phyloP scores from a whole-genome alignment of 208 protist genomes.

The Angomonas ambiguus region DNA sequence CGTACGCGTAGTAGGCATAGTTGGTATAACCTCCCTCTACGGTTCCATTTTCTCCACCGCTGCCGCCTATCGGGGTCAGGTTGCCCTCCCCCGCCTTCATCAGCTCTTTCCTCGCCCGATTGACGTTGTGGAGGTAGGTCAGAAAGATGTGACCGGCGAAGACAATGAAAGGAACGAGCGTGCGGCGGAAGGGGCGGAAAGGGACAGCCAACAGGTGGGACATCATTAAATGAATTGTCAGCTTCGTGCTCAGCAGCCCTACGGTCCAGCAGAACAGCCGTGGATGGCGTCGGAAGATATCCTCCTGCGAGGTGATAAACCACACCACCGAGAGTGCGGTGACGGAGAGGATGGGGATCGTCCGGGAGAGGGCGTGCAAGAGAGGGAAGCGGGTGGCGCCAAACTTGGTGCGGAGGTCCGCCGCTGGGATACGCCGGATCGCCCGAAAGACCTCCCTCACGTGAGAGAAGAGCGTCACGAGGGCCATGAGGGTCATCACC shows the following conservation, averaged over 20 bases:
- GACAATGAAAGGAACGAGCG: conserved; percentile 60
- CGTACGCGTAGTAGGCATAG: conserved; percentile 28
- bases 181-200: conserved; percentile 60
- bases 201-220: conserved; percentile 49
- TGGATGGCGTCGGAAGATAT: conserved; percentile 75
- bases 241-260: conserved; percentile 75
- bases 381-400: conserved; percentile 29
- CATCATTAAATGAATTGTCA: conserved; percentile 81
- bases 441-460: conserved; percentile 60
- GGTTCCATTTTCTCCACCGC: neutral
- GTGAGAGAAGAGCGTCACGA: conserved; percentile 48
- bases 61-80: neutral
- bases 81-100: neutral
- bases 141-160: conserved; percentile 51
- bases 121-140: conserved; percentile 40
- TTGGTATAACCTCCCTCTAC: neutral
- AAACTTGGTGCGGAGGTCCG: conserved; percentile 11
- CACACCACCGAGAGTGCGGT: conserved; percentile 51
- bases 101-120: conserved; percentile 13
- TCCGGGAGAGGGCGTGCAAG: conserved; percentile 51
- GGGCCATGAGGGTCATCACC: conserved; percentile 29
- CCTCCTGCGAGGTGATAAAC: conserved; percentile 54
- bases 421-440: conserved; percentile 19
- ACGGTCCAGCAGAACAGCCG: conserved; percentile 80
- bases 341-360: conserved; percentile 47